These are phyloP conservation scores for Chaetomiaceae sp. DNA, from an alignment of 2,329 filamentous ascomycete species.

Conservation along the genomic window DNA sequence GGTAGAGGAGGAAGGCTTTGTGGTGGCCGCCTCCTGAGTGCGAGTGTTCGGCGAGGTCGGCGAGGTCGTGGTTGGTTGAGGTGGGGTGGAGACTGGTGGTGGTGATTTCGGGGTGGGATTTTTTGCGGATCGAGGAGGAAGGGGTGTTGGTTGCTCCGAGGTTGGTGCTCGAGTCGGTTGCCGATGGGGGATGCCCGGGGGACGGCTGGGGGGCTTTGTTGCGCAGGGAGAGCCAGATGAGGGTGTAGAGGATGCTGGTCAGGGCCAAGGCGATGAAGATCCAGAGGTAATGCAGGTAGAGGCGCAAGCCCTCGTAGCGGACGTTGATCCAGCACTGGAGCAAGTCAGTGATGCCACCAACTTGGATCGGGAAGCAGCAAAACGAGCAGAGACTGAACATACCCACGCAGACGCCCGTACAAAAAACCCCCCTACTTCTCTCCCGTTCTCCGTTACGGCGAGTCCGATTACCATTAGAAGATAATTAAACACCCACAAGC, in stretches of 20 bases:
- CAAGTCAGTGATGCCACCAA: background rate
- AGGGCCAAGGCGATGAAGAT: slow-evolving; percentile 44
- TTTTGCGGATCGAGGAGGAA: background rate
- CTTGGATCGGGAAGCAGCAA: too few species aligned
- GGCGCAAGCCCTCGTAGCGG: slow-evolving; percentile 47
- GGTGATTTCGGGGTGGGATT: background rate
- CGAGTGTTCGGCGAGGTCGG: background rate
- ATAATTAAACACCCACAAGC: slow-evolving; percentile 49
- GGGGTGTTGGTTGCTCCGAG: slow-evolving; percentile 5
- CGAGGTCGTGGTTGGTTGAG: background rate
- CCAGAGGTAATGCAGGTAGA: slow-evolving; percentile 60
- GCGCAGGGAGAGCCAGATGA: slow-evolving; percentile 36
- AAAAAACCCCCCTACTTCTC: slow-evolving; percentile 38
- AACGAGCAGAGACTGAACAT: slow-evolving; percentile 15
- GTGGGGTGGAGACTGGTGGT: background rate
- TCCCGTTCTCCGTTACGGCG: slow-evolving; percentile 27
- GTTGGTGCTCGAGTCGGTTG: slow-evolving; percentile 1
- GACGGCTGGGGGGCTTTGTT: too few species aligned
- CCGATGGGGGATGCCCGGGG: too few species aligned
- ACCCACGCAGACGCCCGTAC: slow-evolving; percentile 53
- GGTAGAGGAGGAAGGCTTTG: slow-evolving; percentile 54
- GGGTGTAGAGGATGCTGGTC: slow-evolving; percentile 35
- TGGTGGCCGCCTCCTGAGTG: slow-evolving; percentile 23
- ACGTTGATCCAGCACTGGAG: slow-evolving; percentile 58
- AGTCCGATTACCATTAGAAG: slow-evolving; percentile 41